Percentiles rank a stretch among this genome's conserved stretches.
These are phyloP conservation scores for Pythium dissimile DNA, from an alignment of 352 stramenopile genomes.

Conservation along the genomic window DNA sequence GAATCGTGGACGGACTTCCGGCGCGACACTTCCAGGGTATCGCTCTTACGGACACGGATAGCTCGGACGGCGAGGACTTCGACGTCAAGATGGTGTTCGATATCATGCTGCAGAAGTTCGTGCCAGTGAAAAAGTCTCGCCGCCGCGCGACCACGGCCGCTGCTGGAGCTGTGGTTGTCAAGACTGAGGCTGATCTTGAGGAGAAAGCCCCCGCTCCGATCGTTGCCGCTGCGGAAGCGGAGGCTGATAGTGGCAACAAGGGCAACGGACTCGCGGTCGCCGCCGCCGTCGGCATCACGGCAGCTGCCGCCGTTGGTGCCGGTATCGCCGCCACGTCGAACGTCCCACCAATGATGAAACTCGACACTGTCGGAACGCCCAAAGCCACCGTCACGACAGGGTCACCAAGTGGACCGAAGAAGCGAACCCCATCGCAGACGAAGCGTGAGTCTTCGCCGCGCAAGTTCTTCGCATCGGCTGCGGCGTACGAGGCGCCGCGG, in stretches of 20 bases:
- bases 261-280: background rate
- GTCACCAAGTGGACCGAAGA: constrained; percentile 1
- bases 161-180: background rate
- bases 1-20: constrained; percentile 1
- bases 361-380: constrained; percentile 6
- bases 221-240: background rate
- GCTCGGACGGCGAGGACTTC: constrained; percentile 12
- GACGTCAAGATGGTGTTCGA: constrained; percentile 19
- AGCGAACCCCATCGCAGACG: constrained; percentile 10
- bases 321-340: background rate
- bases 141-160: background rate
- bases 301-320: background rate
- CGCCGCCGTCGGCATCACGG: background rate
- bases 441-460: constrained; percentile 11
- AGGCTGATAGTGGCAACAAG: background rate
- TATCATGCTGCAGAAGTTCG: constrained; percentile 12
- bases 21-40: constrained; percentile 7
- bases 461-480: constrained; percentile 5
- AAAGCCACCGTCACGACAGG: background rate
- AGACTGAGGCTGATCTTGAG: background rate
- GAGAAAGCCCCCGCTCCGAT: background rate
- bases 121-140: constrained; percentile 1
- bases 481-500: background rate
- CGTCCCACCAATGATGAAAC: constrained; percentile 2
- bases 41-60: constrained; percentile 8